Evolutionary conservation across 805 yeast genomes (phyloP).

Genomic region (Saccharomycopsis guyanensis): DNA sequence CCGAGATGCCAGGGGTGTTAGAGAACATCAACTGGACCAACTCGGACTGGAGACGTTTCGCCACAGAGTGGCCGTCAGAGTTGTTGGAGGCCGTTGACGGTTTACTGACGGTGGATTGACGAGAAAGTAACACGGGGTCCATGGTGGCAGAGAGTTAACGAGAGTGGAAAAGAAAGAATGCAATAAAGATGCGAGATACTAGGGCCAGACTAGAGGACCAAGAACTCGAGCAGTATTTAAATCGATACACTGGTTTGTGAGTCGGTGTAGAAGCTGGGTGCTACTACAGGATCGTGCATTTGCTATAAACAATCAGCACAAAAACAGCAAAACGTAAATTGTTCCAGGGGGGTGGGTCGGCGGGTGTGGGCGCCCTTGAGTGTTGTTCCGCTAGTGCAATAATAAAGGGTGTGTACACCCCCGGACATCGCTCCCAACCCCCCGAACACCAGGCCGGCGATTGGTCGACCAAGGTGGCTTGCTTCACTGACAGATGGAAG

Average conservation of each 20-base stretch:
- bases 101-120: constrained; percentile 3
- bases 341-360: background rate
- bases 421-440: too few species aligned
- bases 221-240: background rate
- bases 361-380: too few species aligned
- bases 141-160: background rate
- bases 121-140: constrained; percentile 7
- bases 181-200: background rate
- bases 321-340: background rate
- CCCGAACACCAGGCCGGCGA: too few species aligned
- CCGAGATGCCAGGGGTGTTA: constrained; percentile 42
- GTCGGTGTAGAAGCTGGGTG: too few species aligned
- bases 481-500: too few species aligned
- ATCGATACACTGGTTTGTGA: too few species aligned
- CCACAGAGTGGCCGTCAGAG: constrained; percentile 37
- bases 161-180: background rate
- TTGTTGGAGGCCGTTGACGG: background rate
- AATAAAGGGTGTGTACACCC: too few species aligned
- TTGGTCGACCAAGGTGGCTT: too few species aligned
- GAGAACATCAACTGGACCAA: constrained; percentile 46
- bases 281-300: background rate
- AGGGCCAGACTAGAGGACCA: too few species aligned
- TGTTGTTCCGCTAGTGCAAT: too few species aligned
- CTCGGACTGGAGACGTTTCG: constrained; percentile 44
- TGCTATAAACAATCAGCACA: background rate